Base-by-base conservation (phyloP, 148 eudicot species). In the Amaranthus hypochondriacus region DNA sequence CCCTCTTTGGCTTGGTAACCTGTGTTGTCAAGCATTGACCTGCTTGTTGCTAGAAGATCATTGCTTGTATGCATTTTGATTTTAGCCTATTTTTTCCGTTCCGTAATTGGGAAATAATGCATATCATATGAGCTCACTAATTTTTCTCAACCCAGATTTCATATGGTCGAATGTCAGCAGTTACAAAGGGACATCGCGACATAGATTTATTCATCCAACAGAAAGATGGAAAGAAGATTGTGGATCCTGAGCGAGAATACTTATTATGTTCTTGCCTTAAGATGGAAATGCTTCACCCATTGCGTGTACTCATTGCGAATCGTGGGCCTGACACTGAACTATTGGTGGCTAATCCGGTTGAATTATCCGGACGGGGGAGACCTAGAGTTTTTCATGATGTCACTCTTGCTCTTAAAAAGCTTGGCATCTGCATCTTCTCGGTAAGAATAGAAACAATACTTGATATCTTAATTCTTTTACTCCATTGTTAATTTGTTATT, bases 321-420 rank as follows among this genome's bases (percentile, higher is more conserved):
- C 92, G 97, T 63, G 97, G 97, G 47, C 97, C 97, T 75, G 97
- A 92, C 71, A 84, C 95, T 3, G 97, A 92, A 79, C 86, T 92
- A 62, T 66, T 92, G 76, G 95, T 89, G 75, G 90, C 97, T 56
- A 89, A 92, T 84, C 97, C 92, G 15, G 94, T 89, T 53, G 97
- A 92, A 81, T 76, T 84, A 78, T 87, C 83, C 51, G 92, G 97
- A 75, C 83, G 79, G 64, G 94, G 97, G 72, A 81, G 95, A 62
- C 97, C 97, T 56, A 78, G 86, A 51, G 94, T 92, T 74, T 92
- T 92, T 81, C 86, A 88, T 71, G 97, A 89, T 66, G 84, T 83
- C 69, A 89, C 97, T 13, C 85, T 84, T 76, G 89, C 95, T 7
- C 81, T 92, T 6, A 92, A 92, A 79, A 73, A 80, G 66, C 88